A percentile compares a stretch with the other conserved stretches of the same genome.
Evolutionary conservation across 2,329 filamentous ascomycete genomes (phyloP).

Genomic region (Pyrenochaeta sp.): DNA sequence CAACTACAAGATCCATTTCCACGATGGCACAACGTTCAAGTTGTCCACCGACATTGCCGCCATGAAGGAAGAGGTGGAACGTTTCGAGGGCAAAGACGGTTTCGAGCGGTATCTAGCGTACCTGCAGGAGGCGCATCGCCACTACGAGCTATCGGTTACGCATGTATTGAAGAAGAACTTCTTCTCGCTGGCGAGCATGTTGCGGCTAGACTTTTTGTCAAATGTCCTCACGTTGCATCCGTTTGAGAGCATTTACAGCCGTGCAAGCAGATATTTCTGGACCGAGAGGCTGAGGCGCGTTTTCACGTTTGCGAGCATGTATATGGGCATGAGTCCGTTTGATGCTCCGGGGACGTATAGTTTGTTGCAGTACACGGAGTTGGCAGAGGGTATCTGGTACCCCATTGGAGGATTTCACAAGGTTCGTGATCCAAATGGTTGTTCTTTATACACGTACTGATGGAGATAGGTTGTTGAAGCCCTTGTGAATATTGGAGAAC

Average conservation of each 20-base stretch:
- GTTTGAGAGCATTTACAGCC: slow-evolving; percentile 72
- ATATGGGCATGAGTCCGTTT: slow-evolving; percentile 82
- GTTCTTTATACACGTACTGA: slow-evolving; percentile 8
- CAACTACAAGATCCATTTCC: slow-evolving; percentile 78
- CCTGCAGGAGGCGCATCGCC: slow-evolving; percentile 70
- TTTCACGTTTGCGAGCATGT: slow-evolving; percentile 83
- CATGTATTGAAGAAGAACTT: slow-evolving; percentile 75
- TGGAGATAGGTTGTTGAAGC: slow-evolving; percentile 60
- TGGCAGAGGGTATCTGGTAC: slow-evolving; percentile 80
- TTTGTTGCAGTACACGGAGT: slow-evolving; percentile 76
- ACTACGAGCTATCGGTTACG: slow-evolving; percentile 72
- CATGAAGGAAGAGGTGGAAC: slow-evolving; percentile 76
- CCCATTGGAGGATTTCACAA: slow-evolving; percentile 74
- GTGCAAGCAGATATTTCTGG: slow-evolving; percentile 72
- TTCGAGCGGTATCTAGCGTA: slow-evolving; percentile 74
- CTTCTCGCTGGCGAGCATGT: slow-evolving; percentile 64
- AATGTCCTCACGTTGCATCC: slow-evolving; percentile 70
- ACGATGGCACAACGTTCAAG: slow-evolving; percentile 69
- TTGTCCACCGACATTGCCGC: slow-evolving; percentile 71
- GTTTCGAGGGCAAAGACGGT: slow-evolving; percentile 74
- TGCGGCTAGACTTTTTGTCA: slow-evolving; percentile 64
- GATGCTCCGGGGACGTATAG: slow-evolving; percentile 78
- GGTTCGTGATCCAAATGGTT: slow-evolving; percentile 44
- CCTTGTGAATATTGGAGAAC: slow-evolving; percentile 68
- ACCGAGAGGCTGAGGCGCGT: slow-evolving; percentile 73